Evolutionary conservation across 192 early-diverging fungal genomes (phyloP), one percentile per base, ranked within the genome.

Genomic region (Coemansia aciculifera): DNA sequence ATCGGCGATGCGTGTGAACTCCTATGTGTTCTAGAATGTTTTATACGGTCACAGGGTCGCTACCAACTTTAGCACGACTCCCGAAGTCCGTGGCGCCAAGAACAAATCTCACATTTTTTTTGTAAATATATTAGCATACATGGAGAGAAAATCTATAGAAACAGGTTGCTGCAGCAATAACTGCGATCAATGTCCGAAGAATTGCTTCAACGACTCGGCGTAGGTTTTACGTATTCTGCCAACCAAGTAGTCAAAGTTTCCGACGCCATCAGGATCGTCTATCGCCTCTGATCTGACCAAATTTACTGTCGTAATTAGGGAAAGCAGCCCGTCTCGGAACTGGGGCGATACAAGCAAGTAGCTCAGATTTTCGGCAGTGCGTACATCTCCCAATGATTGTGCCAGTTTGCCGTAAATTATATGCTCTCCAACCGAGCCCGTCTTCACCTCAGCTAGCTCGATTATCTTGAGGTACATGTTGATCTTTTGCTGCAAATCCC

Each of bases 401-500:
- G 79, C 29, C 34, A 81, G 17, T 34, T 70, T 72, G 13, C 54
- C 73, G 63, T 81, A 75, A 37, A 73, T 49, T 3, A 75, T 63
- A 3, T 64, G 79, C 49, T 81, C 79, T 12, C 72, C 72, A 52
- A 61, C 54, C 3, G 63, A 66, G 3, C 73, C 56, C 2, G 74
- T 65, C n/a, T 72, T 59, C 32, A 59, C 39, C 13, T 69, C 56
- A 2, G 71, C 15, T 29, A 81, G 68, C 19, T 42, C 62, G 23
- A 77, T 57, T 21, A 77, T 68, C 71, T 70, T 73, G n/a, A 61
- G 44, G 68, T 81, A 81, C 9, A 76, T 38, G 19, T 68, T 70
- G 15, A 71, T 13, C 42, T 77, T 76, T 68, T 81, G 63, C 5
- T 64, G 66, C 56, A 69, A 63, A 4, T 61, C 65, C 71, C 67